phyloP scores from a whole-genome alignment of 495 filamentous ascomycete species.

The Tuber aestivum region DNA sequence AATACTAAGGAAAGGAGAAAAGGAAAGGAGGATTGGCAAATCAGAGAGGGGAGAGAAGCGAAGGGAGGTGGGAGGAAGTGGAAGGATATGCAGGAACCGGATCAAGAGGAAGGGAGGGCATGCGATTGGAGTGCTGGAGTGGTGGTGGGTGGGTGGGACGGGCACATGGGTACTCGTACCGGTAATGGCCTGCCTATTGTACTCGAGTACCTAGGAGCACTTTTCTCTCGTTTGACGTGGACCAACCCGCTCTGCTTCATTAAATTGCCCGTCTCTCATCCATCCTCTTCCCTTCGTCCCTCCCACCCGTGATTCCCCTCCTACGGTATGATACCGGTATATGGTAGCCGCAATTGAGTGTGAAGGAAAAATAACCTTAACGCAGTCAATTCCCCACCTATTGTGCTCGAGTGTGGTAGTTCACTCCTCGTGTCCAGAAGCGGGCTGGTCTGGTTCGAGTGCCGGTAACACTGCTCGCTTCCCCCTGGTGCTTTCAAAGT shows the following conservation, averaged over 20 bases:
- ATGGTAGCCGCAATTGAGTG: background rate
- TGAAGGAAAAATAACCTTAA: background rate
- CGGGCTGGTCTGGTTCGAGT: background rate
- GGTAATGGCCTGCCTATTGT: background rate
- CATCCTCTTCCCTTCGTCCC: background rate
- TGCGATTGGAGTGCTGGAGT: slow-evolving; percentile 8
- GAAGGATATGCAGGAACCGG: slow-evolving; percentile 30
- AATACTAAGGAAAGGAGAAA: background rate
- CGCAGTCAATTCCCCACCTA: background rate
- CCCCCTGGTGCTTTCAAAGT: background rate
- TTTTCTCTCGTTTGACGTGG: background rate
- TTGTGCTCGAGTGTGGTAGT: no score
- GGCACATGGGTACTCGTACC: background rate
- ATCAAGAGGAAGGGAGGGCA: slow-evolving; percentile 13
- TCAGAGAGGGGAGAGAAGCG: background rate
- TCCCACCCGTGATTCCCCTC: background rate
- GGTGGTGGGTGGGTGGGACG: background rate
- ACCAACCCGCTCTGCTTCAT: background rate
- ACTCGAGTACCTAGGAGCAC: no score
- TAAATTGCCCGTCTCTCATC: background rate
- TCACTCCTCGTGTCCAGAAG: background rate
- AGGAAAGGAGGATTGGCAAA: background rate
- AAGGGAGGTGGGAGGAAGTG: slow-evolving; percentile 6
- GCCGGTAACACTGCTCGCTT: background rate
- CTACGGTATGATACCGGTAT: background rate